phyloP scores from a whole-genome alignment of 768 basidiomycete genomes.

The Hysterangium stoloniferum region DNA sequence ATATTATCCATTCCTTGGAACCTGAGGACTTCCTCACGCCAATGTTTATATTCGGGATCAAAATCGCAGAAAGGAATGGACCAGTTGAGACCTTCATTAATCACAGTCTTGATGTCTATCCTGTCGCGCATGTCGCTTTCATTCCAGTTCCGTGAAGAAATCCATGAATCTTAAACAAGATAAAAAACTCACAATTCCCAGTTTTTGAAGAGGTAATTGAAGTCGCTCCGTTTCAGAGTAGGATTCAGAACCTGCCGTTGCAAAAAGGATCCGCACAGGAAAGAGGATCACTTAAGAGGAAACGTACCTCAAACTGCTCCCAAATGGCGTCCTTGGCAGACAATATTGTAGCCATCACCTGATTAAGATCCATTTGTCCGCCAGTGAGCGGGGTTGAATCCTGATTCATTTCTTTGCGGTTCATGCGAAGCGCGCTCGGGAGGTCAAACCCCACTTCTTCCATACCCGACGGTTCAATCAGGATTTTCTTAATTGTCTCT shows the following conservation, averaged over 20 bases:
- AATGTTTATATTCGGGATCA: conserved; percentile 42
- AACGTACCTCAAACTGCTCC: conserved; percentile 43
- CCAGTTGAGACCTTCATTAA: conserved; percentile 46
- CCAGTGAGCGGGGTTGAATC: conserved; percentile 15
- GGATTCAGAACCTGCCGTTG: conserved; percentile 20
- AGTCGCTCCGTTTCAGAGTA: conserved; percentile 44
- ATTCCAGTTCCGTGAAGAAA: not conserved
- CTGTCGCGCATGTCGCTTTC: conserved; percentile 70
- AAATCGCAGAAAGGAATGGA: conserved; percentile 35
- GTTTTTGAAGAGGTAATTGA: conserved; percentile 57
- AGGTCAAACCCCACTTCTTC: not conserved
- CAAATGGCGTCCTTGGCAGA: conserved; percentile 68
- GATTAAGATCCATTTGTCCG: conserved; percentile 60
- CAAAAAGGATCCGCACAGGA: conserved; percentile 18
- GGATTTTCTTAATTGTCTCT: not conserved
- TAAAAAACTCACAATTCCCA: conserved; percentile 54
- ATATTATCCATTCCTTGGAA: conserved; percentile 1
- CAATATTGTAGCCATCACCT: conserved; percentile 44
- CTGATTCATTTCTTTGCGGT: not conserved
- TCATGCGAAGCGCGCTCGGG: not conserved
- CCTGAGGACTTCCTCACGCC: conserved; percentile 33
- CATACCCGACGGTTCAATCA: not conserved
- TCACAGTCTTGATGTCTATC: conserved; percentile 46
- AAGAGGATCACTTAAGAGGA: not conserved
- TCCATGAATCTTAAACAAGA: conserved; percentile 10